Evolutionary conservation across 1,284 basidiomycete species (phyloP).

Genomic region (Cutaneotrichosporon cutaneum): DNA sequence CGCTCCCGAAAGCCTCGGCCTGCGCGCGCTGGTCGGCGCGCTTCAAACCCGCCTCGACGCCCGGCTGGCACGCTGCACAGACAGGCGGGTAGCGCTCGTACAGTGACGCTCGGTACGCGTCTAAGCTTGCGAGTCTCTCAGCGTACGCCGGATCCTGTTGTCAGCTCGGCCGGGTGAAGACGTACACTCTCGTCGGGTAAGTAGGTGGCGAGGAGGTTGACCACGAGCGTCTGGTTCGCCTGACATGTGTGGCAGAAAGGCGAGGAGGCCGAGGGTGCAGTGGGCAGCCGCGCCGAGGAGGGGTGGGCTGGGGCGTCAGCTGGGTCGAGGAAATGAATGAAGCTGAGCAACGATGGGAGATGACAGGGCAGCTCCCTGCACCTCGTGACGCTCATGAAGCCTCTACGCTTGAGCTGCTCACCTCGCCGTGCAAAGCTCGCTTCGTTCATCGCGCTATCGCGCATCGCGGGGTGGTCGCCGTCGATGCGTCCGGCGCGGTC

Average conservation of each 20-base stretch:
- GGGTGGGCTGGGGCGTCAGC: slow-evolving; percentile 28
- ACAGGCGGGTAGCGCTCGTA: slow-evolving; percentile 81
- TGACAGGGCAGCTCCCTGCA: not conserved
- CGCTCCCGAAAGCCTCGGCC: slow-evolving; percentile 62
- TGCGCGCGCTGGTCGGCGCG: slow-evolving; percentile 77
- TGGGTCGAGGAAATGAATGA: too few relatives aligned
- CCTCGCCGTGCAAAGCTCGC: slow-evolving; percentile 72
- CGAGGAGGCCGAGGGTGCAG: slow-evolving; percentile 24
- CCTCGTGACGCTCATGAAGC: not conserved
- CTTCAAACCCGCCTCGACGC: slow-evolving; percentile 74
- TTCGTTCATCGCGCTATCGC: slow-evolving; percentile 68
- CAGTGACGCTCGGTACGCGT: slow-evolving; percentile 69
- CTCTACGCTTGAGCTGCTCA: slow-evolving; percentile 53
- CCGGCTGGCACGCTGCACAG: slow-evolving; percentile 69
- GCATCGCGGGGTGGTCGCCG: slow-evolving; percentile 83
- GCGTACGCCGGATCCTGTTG: slow-evolving; percentile 68
- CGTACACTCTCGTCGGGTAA: slow-evolving; percentile 65
- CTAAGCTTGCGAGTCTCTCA: slow-evolving; percentile 62
- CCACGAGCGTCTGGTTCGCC: slow-evolving; percentile 82
- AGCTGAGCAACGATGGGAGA: not conserved
- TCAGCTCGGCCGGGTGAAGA: slow-evolving; percentile 31
- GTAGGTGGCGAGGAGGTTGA: slow-evolving; percentile 83
- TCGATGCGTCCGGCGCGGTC: slow-evolving; percentile 64
- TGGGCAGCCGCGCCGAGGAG: slow-evolving; percentile 35
- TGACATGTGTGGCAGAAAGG: slow-evolving; percentile 82